Percentiles rank a stretch among this genome's conserved stretches.
phyloP scores from a whole-genome alignment of 2,329 filamentous ascomycete genomes.

The Colletotrichum sp. region DNA sequence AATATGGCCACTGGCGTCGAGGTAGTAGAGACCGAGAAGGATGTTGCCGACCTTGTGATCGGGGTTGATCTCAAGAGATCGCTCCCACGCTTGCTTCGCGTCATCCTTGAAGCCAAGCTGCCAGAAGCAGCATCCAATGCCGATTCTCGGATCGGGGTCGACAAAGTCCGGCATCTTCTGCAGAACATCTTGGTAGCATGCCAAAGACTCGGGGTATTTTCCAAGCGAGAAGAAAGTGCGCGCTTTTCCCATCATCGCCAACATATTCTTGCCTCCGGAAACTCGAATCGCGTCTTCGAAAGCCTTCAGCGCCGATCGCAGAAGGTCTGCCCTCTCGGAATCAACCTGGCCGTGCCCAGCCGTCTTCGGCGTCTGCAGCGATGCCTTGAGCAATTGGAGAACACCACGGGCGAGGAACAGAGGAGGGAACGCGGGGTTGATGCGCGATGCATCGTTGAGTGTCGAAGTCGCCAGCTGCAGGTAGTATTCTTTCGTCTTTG shows the following conservation, averaged over 20 bases:
- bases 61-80: constrained; percentile 79
- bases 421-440: constrained; percentile 91
- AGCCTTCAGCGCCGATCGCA: constrained; percentile 86
- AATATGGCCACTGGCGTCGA: constrained; percentile 84
- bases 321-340: constrained; percentile 76
- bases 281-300: constrained; percentile 93
- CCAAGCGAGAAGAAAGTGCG: constrained; percentile 86
- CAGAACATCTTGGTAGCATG: constrained; percentile 86
- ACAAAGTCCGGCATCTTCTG: constrained; percentile 84
- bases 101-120: constrained; percentile 94
- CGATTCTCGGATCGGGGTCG: constrained; percentile 94
- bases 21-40: constrained; percentile 86
- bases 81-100: constrained; percentile 88
- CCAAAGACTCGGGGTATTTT: constrained; percentile 82
- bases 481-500: constrained; percentile 92
- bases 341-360: constrained; percentile 68
- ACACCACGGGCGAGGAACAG: constrained; percentile 92
- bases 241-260: constrained; percentile 90
- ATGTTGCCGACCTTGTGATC: constrained; percentile 91
- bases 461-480: constrained; percentile 88
- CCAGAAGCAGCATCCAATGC: constrained; percentile 97
- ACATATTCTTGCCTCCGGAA: constrained; percentile 86
- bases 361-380: constrained; percentile 78
- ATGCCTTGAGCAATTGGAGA: constrained; percentile 85
- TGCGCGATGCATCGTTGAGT: constrained; percentile 92